phyloP scores from a whole-genome alignment of 805 yeast genomes.

The Blastobotrys muscicola region DNA sequence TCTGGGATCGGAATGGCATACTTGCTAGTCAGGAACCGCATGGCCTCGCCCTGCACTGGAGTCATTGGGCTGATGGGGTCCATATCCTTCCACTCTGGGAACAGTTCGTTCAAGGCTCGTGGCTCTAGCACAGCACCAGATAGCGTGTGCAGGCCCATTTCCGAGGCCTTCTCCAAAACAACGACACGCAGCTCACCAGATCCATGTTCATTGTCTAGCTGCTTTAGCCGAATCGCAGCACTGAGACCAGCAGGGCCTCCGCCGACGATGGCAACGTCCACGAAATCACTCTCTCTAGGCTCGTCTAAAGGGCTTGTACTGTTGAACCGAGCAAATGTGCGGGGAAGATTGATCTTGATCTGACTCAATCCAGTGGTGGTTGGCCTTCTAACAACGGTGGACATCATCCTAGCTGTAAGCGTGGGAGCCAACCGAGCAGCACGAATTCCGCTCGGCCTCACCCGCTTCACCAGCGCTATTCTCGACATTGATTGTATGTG shows the following conservation, averaged over 20 bases:
- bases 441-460: no score
- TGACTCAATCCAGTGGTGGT: neutral
- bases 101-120: slow-evolving; percentile 68
- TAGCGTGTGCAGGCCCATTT: slow-evolving; percentile 84
- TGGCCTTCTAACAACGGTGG: no score
- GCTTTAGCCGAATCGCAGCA: slow-evolving; percentile 84
- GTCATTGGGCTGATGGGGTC: slow-evolving; percentile 43
- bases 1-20: slow-evolving; percentile 71
- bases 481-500: no score
- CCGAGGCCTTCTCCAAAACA: slow-evolving; percentile 85
- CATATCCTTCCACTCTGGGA: slow-evolving; percentile 48
- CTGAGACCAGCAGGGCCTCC: slow-evolving; percentile 98
- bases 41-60: slow-evolving; percentile 59
- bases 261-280: slow-evolving; percentile 92
- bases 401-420: no score
- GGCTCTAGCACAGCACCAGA: slow-evolving; percentile 96
- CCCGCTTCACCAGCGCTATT: no score
- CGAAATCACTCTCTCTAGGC: slow-evolving; percentile 74
- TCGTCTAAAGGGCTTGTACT: slow-evolving; percentile 22
- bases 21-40: slow-evolving; percentile 58
- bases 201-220: slow-evolving; percentile 60
- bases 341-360: neutral
- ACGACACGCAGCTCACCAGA: slow-evolving; percentile 70
- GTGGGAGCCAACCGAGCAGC: no score
- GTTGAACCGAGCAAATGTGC: no score